A percentile compares a stretch with the other conserved stretches of the same genome.
These are phyloP conservation scores for Lactarius sp. DNA, from an alignment of 768 basidiomycete genomes.

Conservation along the genomic window DNA sequence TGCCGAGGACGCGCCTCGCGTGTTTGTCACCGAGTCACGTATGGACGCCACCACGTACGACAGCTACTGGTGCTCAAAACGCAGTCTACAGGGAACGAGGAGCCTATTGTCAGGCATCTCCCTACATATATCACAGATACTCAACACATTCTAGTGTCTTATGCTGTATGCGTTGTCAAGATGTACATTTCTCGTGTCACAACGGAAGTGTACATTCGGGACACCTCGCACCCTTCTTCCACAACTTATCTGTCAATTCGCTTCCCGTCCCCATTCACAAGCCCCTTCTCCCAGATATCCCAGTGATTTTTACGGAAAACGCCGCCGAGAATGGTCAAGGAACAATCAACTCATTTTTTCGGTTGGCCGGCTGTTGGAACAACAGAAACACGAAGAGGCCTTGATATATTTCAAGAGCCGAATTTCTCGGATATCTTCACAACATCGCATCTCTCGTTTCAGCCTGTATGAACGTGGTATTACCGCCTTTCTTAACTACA, in stretches of 20 bases:
- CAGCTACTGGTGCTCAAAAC: too few species aligned
- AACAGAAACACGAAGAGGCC: slow-evolving; percentile 1
- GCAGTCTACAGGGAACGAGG: too few species aligned
- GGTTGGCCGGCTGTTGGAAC: neutral
- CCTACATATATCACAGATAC: neutral
- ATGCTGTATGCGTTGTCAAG: slow-evolving; percentile 7
- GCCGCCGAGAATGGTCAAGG: neutral
- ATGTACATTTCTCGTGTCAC: neutral
- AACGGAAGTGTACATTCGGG: neutral
- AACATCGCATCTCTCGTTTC: slow-evolving; percentile 11
- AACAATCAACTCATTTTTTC: neutral
- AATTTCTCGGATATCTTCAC: neutral
- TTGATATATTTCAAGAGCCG: neutral
- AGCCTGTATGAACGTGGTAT: slow-evolving; percentile 37
- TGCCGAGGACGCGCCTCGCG: neutral
- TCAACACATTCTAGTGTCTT: neutral
- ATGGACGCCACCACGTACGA: too few species aligned
- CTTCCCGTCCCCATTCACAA: neutral
- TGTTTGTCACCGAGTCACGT: too few species aligned
- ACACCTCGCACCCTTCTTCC: neutral
- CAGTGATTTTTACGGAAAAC: neutral
- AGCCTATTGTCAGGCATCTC: too few species aligned
- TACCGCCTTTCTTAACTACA: slow-evolving; percentile 38
- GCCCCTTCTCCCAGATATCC: too few species aligned
- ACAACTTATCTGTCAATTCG: neutral